Evolutionary conservation across 768 basidiomycete genomes (phyloP), one percentile per base, ranked within the genome.

Genomic region (Stropharia rugosoannulata): DNA sequence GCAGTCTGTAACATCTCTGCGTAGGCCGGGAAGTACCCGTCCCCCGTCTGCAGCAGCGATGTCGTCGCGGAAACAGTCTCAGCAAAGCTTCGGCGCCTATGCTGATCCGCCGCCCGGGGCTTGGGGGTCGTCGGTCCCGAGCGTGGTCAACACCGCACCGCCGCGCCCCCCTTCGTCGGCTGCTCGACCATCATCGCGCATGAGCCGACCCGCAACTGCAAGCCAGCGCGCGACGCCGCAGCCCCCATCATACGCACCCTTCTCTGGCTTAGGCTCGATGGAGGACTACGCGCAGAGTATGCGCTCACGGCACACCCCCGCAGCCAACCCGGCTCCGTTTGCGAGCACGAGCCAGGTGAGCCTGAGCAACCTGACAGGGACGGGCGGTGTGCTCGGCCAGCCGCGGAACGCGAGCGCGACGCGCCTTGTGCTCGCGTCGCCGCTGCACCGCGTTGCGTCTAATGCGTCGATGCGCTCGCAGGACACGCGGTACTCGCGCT

Each of bases 381-480:
- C 47, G 42, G 48, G 49, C 3, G 41, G 43, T 19, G 49, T 51
- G 2, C 39, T 46, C 13, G 49, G 49, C 10, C 48, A 51, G 42
- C 35, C 55, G 12, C 48, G 47, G 16, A 35, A 50, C 19, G 49
- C 38, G 4, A 51, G 46, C 18, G 18, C 48, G 5, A 52, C 56
- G 36, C 59, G 60, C 15, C 55, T 62, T 2, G 43, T 59, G 16
- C 56, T 62, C 1, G 58, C 56, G n/a, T 50, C 60, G 40, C 62
- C 62, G 12, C 54, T 70, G 22, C 60, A 61, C 16, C 68, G 68
- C 13, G 50, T 55, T 7, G 51, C 61, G 36, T 74, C 73, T 18
- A 69, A 64, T 47, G 55, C 64, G 12, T 74, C 74, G 8, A 43
- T 74, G 43, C 67, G 63, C 36, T 70, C 72, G 13, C 55, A 45